Evolutionary conservation across 257 asterid species (phyloP), one percentile per base, ranked within the genome.

Genomic region (Petrea volubilis): DNA sequence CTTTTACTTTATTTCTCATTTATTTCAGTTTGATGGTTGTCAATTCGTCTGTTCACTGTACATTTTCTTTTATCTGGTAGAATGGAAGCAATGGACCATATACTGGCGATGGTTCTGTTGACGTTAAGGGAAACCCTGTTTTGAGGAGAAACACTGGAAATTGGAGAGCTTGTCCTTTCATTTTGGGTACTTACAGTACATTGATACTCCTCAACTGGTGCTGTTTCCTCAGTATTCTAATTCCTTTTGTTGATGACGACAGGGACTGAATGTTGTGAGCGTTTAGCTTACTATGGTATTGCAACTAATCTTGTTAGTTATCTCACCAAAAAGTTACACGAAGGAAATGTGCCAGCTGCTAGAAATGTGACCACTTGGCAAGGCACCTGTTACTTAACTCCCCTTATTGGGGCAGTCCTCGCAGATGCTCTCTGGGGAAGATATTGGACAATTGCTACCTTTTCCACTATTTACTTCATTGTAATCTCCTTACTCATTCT

Each of bases 381-480:
- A 73, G 99, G 99, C 77, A 95, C 99, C 47, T 95, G 99, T 74
- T 92, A 90, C 84, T 77, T 95, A 34, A 88, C 97, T 67, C 97
- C 98, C 70, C 92, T 92, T 76, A 79, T 92, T 60, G 99, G 98
- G 60, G 99, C 99, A 51, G 86, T 95, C 65, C 62, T 95, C 31
- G 99, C 99, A 4, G 99, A 95, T 84, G 96, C 99, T 29, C 92
- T 84, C 79, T 92, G 96, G 97, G 99, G 99, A 82, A 85, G 89
- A 90, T 95, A 95, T 76, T 95, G 99, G 99, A 95, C 98, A 1
- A 92, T 95, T 78, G 99, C 97, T 78, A 86, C 87, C 82, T 95
- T 95, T 83, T 95, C 99, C 79, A 85, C 88, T 14, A 80, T 90
- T 66, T 95, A 95, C 84, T 88, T 95, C 81, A 84, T 95, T 15